A percentile compares a stretch with the other conserved stretches of the same genome.
Conservation (phyloP, 2,329 filamentous ascomycete genomes). For the Fusarium foetens region DNA sequence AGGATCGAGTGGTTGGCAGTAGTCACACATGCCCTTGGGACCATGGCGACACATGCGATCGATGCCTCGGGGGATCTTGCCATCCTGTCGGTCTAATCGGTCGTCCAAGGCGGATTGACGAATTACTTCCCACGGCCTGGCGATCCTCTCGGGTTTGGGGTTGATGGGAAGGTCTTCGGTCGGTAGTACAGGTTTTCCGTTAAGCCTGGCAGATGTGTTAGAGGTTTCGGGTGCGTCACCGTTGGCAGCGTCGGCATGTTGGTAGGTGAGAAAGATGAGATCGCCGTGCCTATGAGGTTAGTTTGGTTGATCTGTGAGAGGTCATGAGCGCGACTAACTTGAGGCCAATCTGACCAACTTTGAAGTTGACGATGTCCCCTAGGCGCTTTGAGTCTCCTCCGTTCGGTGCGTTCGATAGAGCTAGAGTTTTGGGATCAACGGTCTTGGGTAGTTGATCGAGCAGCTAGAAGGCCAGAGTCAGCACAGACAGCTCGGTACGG, state of each 20-base stretch:
- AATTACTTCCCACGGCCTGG: slow-evolving; percentile 81
- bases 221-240: slow-evolving; percentile 45
- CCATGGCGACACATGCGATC: slow-evolving; percentile 97
- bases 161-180: slow-evolving; percentile 74
- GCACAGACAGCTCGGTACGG: slow-evolving; percentile 1
- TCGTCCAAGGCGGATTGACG: slow-evolving; percentile 90
- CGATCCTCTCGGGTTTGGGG: slow-evolving; percentile 70
- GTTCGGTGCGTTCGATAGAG: slow-evolving; percentile 69
- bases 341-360: slow-evolving; percentile 68
- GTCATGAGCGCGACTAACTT: slow-evolving; percentile 54
- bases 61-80: slow-evolving; percentile 82
- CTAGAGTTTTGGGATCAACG: slow-evolving; percentile 69
- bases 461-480: slow-evolving; percentile 56
- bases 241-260: slow-evolving; percentile 61
- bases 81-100: slow-evolving; percentile 84
- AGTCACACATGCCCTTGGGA: slow-evolving; percentile 98
- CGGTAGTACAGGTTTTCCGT: slow-evolving; percentile 77
- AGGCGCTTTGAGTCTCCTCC: slow-evolving; percentile 68
- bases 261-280: slow-evolving; percentile 87
- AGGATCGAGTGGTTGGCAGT: slow-evolving; percentile 96
- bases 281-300: slow-evolving; percentile 75
- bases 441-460: slow-evolving; percentile 68
- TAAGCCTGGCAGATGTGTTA: slow-evolving; percentile 73
- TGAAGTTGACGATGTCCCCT: slow-evolving; percentile 66
- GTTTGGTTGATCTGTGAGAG: background rate